Evolutionary conservation across 805 yeast species (phyloP).

Genomic region (Pichia thaimueangensis): DNA sequence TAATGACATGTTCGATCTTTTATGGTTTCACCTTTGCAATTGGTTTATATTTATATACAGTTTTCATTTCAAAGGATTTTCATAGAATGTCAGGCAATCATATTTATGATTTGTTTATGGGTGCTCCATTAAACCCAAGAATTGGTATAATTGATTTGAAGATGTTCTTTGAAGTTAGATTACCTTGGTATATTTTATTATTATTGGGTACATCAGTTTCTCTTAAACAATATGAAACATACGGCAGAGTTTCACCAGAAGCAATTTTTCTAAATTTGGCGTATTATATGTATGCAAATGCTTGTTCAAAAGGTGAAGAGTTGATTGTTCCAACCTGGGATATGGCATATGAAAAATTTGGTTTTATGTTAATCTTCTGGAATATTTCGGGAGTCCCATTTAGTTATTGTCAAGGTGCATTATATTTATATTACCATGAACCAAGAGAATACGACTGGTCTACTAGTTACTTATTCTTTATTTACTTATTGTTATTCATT

Average conservation of each 20-base stretch:
- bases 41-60: constrained; percentile 60
- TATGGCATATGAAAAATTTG: constrained; percentile 98
- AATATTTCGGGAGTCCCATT: constrained; percentile 98
- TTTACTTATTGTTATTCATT: constrained; percentile 49
- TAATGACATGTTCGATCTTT: constrained; percentile 87
- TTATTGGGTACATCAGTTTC: constrained; percentile 70
- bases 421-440: constrained; percentile 74
- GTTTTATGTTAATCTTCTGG: constrained; percentile 99
- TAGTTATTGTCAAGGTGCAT: constrained; percentile 92
- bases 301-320: constrained; percentile 97
- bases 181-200: constrained; percentile 92
- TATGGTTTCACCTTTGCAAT: constrained; percentile 69
- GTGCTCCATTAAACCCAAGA: constrained; percentile 95
- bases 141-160: constrained; percentile 88
- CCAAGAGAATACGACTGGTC: constrained; percentile 82
- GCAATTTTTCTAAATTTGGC: constrained; percentile 68
- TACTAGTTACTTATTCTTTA: constrained; percentile 45
- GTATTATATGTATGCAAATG: constrained; percentile 92
- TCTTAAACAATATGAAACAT: constrained; percentile 71
- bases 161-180: constrained; percentile 95
- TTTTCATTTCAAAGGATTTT: constrained; percentile 63
- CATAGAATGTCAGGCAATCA: constrained; percentile 89
- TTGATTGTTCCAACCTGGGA: constrained; percentile 98
- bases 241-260: constrained; percentile 77
- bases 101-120: constrained; percentile 91